These are phyloP conservation scores for Tillandsia fasciculata DNA, from an alignment of 176 grass and related monocot species.

Conservation along the genomic window DNA sequence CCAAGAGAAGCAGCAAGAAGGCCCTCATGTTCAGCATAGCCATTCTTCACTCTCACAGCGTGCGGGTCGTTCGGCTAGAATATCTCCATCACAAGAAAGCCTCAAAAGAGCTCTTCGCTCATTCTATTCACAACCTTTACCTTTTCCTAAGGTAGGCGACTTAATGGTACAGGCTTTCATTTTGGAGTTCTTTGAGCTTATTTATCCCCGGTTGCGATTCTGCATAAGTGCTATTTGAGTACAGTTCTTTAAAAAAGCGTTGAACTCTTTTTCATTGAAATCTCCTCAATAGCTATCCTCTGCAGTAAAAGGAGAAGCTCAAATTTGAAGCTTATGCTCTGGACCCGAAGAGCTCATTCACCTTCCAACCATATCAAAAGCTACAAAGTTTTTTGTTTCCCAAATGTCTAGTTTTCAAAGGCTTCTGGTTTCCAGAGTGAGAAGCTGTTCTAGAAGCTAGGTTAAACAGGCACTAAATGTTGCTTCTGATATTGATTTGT, in stretches of 20 bases:
- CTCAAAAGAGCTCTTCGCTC: slow-evolving; percentile 20
- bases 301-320: background rate
- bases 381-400: too few species aligned
- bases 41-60: slow-evolving; percentile 17
- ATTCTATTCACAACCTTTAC: slow-evolving; percentile 9
- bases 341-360: too few species aligned
- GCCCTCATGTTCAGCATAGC: slow-evolving; percentile 1
- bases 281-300: too few species aligned
- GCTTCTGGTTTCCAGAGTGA: background rate
- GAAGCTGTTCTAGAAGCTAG: background rate
- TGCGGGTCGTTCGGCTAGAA: slow-evolving; percentile 6
- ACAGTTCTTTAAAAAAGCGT: too few species aligned
- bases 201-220: background rate
- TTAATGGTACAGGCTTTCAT: background rate
- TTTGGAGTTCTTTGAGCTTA: background rate
- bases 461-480: background rate
- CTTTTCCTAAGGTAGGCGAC: slow-evolving; percentile 15
- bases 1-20: background rate
- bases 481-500: background rate
- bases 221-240: too few species aligned
- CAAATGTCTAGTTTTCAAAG: background rate
- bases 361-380: too few species aligned
- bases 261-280: too few species aligned
- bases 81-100: slow-evolving; percentile 18
- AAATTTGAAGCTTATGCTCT: too few species aligned